Evolutionary conservation across 1,284 basidiomycete genomes (phyloP), one percentile per base, ranked within the genome.

Genomic region (Phaffia rhodozyma): DNA sequence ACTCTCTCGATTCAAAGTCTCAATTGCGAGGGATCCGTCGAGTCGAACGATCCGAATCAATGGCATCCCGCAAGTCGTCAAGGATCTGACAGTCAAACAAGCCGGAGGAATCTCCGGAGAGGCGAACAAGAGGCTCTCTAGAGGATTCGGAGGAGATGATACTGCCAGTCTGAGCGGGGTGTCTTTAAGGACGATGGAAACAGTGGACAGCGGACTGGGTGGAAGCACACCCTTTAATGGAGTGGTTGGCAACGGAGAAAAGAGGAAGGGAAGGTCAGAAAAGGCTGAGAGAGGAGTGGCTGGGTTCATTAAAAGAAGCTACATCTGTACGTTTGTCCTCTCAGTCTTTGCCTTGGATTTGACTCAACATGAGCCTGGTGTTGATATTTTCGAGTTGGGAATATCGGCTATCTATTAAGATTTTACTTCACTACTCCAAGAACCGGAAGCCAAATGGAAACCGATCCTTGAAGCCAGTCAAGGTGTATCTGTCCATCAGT

Each of bases 391-490:
- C 11, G 9, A 30, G 16, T n/a, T 23, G 7, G 2, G 21, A 3
- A 54, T 74, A 2, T 20, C 34, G 34, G 20, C 43, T 48, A 18
- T 34, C 4, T 29, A 4, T 21, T 2, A 61, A 75, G 74, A 98
- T 75, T 98, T 99, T 74, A 94, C 93, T 0, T 96, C 93, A 0
- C 79, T 99, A 25, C 77, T 98, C 51, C 96, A 98, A 75, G 96
- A 98, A 72, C 96, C 96, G 0, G 93, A 97, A 74, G 91, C 91
- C 1, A 99, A 99, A 75, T 99, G 96, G 96, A 86, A 75, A 58
- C 71, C 74, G 81, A 85, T 89, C 30, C 86, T 86, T 52, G 94
- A 98, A 71, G 83, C 84, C 30, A 51, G 38, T 25, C 81, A 85
- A 50, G 93, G 93, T 1, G 92, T 96, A 0, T 87, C 90, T 1